A percentile compares a stretch with the other conserved stretches of the same genome.
Conservation (phyloP, 2,329 filamentous ascomycete genomes). For the Scytalidium sp. region DNA sequence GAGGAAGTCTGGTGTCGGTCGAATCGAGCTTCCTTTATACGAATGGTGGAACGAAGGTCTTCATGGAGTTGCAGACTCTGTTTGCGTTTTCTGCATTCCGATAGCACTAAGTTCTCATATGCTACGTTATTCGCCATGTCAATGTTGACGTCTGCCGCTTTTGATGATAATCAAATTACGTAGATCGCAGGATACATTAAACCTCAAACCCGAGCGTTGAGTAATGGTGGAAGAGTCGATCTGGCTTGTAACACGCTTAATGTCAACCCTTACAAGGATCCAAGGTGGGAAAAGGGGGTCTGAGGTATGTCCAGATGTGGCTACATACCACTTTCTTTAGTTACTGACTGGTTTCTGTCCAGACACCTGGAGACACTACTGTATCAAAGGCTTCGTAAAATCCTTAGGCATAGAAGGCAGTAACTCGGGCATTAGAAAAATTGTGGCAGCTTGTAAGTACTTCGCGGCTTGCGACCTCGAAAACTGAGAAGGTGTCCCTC, state of each 20-base stretch:
- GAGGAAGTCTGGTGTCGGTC: neutral
- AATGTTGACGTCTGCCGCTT: constrained; percentile 57
- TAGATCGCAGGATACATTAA: constrained; percentile 50
- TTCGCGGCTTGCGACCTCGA: constrained; percentile 49
- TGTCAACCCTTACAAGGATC: constrained; percentile 61
- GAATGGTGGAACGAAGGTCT: constrained; percentile 60
- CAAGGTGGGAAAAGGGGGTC: constrained; percentile 58
- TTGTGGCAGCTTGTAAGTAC: constrained; percentile 56
- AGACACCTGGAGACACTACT: constrained; percentile 56
- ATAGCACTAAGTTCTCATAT: constrained; percentile 50
- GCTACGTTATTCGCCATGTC: constrained; percentile 64
- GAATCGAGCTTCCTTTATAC: constrained; percentile 35
- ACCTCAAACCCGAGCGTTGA: constrained; percentile 62
- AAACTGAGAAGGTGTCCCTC: constrained; percentile 36
- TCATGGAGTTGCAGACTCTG: constrained; percentile 54
- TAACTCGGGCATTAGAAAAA: constrained; percentile 35
- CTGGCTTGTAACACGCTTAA: constrained; percentile 63
- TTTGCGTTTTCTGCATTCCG: constrained; percentile 50
- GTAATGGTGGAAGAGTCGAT: constrained; percentile 53
- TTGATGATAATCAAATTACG: constrained; percentile 60
- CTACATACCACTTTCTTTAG: constrained; percentile 22
- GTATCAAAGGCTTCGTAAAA: constrained; percentile 46
- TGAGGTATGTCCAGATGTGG: too few relatives aligned
- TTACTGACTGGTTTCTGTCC: constrained; percentile 14
- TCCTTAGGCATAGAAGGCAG: constrained; percentile 46